These are phyloP conservation scores for Mycena filopes DNA, from an alignment of 768 basidiomycete species.

Conservation along the genomic window DNA sequence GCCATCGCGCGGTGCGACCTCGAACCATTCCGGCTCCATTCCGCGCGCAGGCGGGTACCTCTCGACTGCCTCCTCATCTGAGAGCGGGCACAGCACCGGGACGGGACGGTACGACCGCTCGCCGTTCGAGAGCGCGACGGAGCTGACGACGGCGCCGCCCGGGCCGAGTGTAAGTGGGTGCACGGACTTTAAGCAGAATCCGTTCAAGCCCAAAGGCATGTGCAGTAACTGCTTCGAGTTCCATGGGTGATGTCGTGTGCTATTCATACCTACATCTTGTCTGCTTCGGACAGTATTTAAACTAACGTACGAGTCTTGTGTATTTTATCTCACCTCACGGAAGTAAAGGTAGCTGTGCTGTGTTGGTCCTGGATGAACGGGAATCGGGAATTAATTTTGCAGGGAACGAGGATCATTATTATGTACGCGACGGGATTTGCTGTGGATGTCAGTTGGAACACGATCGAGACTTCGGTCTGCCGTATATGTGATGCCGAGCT, in stretches of 20 bases:
- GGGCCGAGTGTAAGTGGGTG: slow-evolving; percentile 49
- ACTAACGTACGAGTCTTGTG: no score
- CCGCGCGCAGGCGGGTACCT: slow-evolving; percentile 32
- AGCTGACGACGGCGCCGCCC: slow-evolving; percentile 43
- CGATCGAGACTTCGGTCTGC: no score
- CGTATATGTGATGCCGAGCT: no score
- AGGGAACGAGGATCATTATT: no score
- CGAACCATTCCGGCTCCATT: slow-evolving; percentile 33
- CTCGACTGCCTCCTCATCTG: slow-evolving; percentile 48
- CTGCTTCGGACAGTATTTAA: no score
- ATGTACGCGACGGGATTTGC: no score
- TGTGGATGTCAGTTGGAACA: no score
- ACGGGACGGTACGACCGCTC: slow-evolving; percentile 54
- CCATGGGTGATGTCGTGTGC: slow-evolving; percentile 45
- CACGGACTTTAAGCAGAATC: slow-evolving; percentile 70
- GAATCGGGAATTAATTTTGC: no score
- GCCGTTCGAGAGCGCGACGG: slow-evolving; percentile 73
- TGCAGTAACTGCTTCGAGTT: slow-evolving; percentile 75
- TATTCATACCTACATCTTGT: not conserved
- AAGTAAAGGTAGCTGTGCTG: no score
- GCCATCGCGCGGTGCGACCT: slow-evolving; percentile 31
- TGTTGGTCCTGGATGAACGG: no score
- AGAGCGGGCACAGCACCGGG: slow-evolving; percentile 40
- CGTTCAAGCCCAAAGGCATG: slow-evolving; percentile 71
- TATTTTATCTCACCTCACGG: no score